Base-by-base conservation (phyloP, 208 protist species). In the Wallacemonas rigidus region DNA sequence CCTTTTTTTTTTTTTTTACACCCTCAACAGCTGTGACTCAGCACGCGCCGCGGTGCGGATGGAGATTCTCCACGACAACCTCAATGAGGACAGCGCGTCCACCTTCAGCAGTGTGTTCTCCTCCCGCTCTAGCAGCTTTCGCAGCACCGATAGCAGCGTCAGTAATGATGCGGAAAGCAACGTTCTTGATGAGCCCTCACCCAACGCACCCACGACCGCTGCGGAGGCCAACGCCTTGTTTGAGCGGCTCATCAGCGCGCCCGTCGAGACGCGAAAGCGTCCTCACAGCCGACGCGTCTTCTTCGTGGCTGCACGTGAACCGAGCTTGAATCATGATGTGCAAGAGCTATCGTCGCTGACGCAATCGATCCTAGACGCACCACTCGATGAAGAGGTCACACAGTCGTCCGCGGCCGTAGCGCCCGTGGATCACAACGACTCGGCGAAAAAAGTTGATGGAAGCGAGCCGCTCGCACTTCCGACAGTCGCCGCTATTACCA, bases 51-150 rank as follows among this genome's bases (percentile, higher is more conserved):
- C 26, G 0, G 26, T 26, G 55, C 55, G 17, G 17, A 63, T 63
- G 57, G 36, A 45, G 14, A 39, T 63, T 44, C 35, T 63, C 6
- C 39, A 63, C 57, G 57, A 63, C 39, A 63, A 63, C 44, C 57
- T 63, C 26, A 45, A 63, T 39, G 57, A 63, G 57, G 57, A 63
- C 57, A 63, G 57, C n/a, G 57, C 57, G 36, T 63, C 57, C 57
- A 63, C 57, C 1, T 63, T 63, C 39, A 63, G 57, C 57, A 63
- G 57, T n/a, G 57, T 63, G 7, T 63, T 63, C 35, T 63, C 57
- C 38, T 63, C 57, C 26, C 6, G 38, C 2, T 63, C 57, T 5
- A 63, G 57, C 17, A 63, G 57, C n/a, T 63, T 63, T 44, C 38
- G 35, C 35, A 63, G 57, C 17, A 7, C 7, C 38, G 17, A 9